Evolutionary conservation across 148 eudicot species (phyloP), one percentile per base, ranked within the genome.

Genomic region (Vaccinium macrocarpon): DNA sequence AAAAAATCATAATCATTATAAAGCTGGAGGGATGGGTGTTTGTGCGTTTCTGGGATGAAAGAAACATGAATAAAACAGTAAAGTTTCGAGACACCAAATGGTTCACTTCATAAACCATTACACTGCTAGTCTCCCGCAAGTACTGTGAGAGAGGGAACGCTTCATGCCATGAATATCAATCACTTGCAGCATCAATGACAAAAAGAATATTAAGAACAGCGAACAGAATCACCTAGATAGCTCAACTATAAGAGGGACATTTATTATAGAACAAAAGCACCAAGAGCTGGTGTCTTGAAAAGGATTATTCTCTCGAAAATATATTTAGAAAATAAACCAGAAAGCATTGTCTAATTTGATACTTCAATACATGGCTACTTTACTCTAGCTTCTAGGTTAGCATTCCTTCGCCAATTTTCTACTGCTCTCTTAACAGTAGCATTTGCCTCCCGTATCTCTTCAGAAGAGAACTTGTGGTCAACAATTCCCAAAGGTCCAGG

Each of bases 401-500:
- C 92, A 80, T 91, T 90, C 88, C 90, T 92, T 85, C 82, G 85
- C 99, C 99, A 97, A 88, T 93, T 95, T 82, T 84, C 89, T 42
- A 95, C 89, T 32, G 99, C 97, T 86, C 85, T 90, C 73, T 82
- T 87, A 80, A 93, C 96, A 16, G 91, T 86, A 46, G 89, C 86
- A 70, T 91, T 87, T 11, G 98, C 99, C 81, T 90, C 87, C 6
- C 78, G 83, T 85, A 95, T 93, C 92, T 95, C 99, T 82, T 91
- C 93, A 23, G 92, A 90, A 18, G 92, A 88, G 84, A 95, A 97
- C 85, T 95, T 97, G 91, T 97, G 98, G 70, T 96, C 98, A 71
- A 91, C 87, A 50, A 93, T 91, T 52, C 99, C 99, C 89, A 97
- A 84, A 80, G 96, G 98, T 76, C 99, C 98, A 72, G 99, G 99